Evolutionary conservation across 1,284 basidiomycete species (phyloP).

Genomic region (Cerrena zonata): DNA sequence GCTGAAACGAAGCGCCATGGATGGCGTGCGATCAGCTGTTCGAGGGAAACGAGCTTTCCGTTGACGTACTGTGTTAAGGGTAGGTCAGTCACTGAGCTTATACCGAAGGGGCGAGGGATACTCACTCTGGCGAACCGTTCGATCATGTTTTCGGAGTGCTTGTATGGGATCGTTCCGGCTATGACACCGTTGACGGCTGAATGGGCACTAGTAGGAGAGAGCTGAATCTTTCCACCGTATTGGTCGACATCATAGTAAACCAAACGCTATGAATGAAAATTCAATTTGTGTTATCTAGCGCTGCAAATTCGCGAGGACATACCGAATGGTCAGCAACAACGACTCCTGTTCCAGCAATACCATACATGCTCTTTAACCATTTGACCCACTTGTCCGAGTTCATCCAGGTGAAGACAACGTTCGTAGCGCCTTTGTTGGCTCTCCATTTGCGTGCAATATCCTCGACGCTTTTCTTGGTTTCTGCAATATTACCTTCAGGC

Average conservation of each 20-base stretch:
- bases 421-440: conserved; percentile 35
- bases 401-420: conserved; percentile 83
- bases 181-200: conserved; percentile 67
- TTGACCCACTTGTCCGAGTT: conserved; percentile 73
- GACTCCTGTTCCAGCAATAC: conserved; percentile 43
- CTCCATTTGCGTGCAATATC: conserved; percentile 66
- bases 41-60: conserved; percentile 39
- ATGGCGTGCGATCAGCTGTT: conserved; percentile 40
- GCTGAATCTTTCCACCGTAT: conserved; percentile 44
- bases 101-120: conserved; percentile 11
- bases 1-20: conserved; percentile 26
- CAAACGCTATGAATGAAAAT: conserved; percentile 43
- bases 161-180: conserved; percentile 48
- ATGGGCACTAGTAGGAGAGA: conserved; percentile 57
- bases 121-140: conserved; percentile 66
- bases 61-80: conserved; percentile 43
- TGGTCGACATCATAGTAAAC: conserved; percentile 62
- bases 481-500: conserved; percentile 31
- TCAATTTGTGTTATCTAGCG: background rate
- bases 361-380: conserved; percentile 88
- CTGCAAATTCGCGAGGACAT: conserved; percentile 23
- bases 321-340: conserved; percentile 80
- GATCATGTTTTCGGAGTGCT: conserved; percentile 64
- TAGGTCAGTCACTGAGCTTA: background rate
- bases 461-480: conserved; percentile 43